A percentile compares a stretch with the other conserved stretches of the same genome.
Conservation (phyloP, 495 filamentous ascomycete genomes). For the Neurospora sp. region DNA sequence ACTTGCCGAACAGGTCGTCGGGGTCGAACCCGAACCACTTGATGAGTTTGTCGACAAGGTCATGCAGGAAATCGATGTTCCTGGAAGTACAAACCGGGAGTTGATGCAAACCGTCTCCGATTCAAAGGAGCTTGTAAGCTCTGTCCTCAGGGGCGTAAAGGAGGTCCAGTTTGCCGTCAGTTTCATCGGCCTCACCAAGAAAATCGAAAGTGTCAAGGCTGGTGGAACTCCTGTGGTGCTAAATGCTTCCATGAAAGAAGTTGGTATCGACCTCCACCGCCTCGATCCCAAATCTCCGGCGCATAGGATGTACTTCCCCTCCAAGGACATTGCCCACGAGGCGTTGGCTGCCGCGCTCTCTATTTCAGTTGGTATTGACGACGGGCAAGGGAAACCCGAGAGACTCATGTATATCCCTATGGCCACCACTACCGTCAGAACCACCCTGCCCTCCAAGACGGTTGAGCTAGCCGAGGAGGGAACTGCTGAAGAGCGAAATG, state of each 20-base stretch:
- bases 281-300: slow-evolving; percentile 89
- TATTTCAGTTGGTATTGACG: slow-evolving; percentile 82
- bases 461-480: slow-evolving; percentile 67
- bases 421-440: slow-evolving; percentile 92
- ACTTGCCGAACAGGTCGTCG: slow-evolving; percentile 11
- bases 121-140: slow-evolving; percentile 85
- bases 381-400: slow-evolving; percentile 74
- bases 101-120: slow-evolving; percentile 83
- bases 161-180: slow-evolving; percentile 95
- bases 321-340: slow-evolving; percentile 88
- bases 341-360: slow-evolving; percentile 87
- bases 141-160: slow-evolving; percentile 82
- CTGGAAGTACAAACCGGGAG: slow-evolving; percentile 62
- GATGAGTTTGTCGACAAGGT: slow-evolving; percentile 64
- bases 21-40: slow-evolving; percentile 24
- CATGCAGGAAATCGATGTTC: slow-evolving; percentile 65
- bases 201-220: slow-evolving; percentile 54
- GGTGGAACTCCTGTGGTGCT: slow-evolving; percentile 62
- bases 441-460: slow-evolving; percentile 89
- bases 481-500: slow-evolving; percentile 78
- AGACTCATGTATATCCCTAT: slow-evolving; percentile 91
- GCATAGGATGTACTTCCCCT: slow-evolving; percentile 98
- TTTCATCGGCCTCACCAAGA: slow-evolving; percentile 78
- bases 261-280: slow-evolving; percentile 85
- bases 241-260: slow-evolving; percentile 88